Conservation (phyloP, 2,329 filamentous ascomycete genomes). For the Cytospora leucostoma region DNA sequence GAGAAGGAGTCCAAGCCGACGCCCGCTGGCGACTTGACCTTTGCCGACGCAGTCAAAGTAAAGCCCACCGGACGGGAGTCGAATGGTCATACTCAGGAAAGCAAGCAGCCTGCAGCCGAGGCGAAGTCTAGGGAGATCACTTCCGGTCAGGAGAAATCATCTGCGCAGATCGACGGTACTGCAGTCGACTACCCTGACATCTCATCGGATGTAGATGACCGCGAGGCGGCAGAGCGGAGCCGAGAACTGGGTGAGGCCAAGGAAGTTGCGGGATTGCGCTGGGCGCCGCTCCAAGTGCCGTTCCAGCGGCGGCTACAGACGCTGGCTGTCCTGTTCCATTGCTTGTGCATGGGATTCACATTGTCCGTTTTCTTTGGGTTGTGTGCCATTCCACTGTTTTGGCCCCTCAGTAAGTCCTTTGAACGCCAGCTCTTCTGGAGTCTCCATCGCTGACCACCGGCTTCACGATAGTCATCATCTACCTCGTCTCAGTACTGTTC, state of each 20-base stretch:
- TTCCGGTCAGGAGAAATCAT: neutral
- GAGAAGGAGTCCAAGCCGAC: slow-evolving; percentile 15
- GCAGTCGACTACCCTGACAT: slow-evolving; percentile 26
- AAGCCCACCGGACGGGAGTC: neutral
- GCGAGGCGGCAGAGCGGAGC: slow-evolving; percentile 11
- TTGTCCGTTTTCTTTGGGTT: slow-evolving; percentile 86
- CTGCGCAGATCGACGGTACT: slow-evolving; percentile 11
- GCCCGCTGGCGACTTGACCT: slow-evolving; percentile 24
- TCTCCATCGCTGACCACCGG: neutral
- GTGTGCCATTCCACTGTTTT: slow-evolving; percentile 87
- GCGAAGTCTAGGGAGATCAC: neutral
- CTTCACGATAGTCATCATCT: slow-evolving; percentile 55
- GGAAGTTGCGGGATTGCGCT: slow-evolving; percentile 63
- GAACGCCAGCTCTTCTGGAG: too few species aligned
- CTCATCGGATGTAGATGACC: slow-evolving; percentile 12
- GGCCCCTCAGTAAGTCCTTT: slow-evolving; percentile 60
- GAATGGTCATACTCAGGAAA: slow-evolving; percentile 6
- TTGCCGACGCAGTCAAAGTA: slow-evolving; percentile 25
- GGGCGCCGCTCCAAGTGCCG: slow-evolving; percentile 78
- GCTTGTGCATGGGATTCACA: slow-evolving; percentile 67
- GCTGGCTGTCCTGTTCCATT: slow-evolving; percentile 74
- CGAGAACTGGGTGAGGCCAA: slow-evolving; percentile 19
- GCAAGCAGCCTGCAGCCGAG: neutral
- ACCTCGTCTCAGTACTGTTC: slow-evolving; percentile 80
- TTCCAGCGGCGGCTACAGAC: slow-evolving; percentile 74